A percentile compares a stretch with the other conserved stretches of the same genome.
Evolutionary conservation across 23 red algal genomes (phyloP).

Genomic region (Cyanidioschyzon merolae): DNA sequence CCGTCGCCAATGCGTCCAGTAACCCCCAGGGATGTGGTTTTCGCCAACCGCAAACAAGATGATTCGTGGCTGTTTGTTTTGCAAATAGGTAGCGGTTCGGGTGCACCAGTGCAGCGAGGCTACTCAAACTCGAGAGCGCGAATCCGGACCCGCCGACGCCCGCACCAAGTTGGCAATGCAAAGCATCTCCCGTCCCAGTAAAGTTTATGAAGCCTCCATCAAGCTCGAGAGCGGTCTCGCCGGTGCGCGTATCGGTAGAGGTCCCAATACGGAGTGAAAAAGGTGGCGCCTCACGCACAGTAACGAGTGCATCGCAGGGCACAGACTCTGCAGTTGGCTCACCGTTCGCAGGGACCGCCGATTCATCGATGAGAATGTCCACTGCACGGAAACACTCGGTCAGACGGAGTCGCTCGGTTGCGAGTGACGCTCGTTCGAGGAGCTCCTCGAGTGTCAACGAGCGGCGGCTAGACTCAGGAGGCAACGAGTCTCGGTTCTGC

Average conservation of each 20-base stretch:
- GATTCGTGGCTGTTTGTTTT: background rate
- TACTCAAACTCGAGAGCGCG: background rate
- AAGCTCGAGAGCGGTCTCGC: slow-evolving; percentile 1
- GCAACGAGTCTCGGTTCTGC: background rate
- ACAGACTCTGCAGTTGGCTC: background rate
- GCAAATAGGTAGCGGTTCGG: background rate
- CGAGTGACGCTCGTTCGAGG: slow-evolving; percentile 43
- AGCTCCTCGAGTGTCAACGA: slow-evolving; percentile 26
- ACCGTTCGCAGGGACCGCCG: background rate
- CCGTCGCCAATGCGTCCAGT: slow-evolving; percentile 1
- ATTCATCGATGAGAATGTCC: slow-evolving; percentile 51
- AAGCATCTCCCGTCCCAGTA: background rate
- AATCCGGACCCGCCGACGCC: background rate
- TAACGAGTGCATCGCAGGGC: background rate
- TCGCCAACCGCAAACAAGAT: background rate
- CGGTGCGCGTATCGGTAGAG: slow-evolving; percentile 5
- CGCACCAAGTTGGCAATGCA: background rate
- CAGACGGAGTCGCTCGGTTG: slow-evolving; percentile 55
- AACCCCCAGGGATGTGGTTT: slow-evolving; percentile 1
- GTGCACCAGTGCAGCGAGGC: background rate
- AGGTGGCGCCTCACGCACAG: background rate
- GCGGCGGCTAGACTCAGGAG: background rate
- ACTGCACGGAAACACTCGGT: slow-evolving; percentile 56
- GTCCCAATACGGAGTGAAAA: background rate
- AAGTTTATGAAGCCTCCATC: background rate